Base-by-base conservation (phyloP, 305 asterid genomes). In the Plantago rigida region DNA sequence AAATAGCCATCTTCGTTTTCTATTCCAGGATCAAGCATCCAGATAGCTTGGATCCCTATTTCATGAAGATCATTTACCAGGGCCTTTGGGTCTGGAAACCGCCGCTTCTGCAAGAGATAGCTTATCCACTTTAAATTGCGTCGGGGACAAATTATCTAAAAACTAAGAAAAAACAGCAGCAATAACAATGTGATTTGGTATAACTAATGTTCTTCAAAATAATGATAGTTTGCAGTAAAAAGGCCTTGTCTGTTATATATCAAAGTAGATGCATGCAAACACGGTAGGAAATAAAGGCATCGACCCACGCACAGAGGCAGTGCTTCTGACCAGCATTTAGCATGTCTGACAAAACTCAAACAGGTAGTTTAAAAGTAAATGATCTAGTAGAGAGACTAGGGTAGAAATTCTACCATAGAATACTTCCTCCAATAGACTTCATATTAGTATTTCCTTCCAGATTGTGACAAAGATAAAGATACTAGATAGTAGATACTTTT, bases 21-120 rank as follows among this genome's bases (percentile, higher is more conserved):
- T 47, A 89, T 89, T 75, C 96, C 97, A 0, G 97, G 99, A 78
- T 89, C 96, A 55, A 92, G 94, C 97, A 93, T 93, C 97, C 99
- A 93, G 75, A 89, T 86, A 65, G 95, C 96, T 76, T 85, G 85
- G 82, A 89, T 82, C 73, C 99, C 99, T 60, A 59, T 75, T 72
- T 83, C 65, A 67, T 85, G 96, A 70, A 92, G 95, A 79, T 81
- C 84, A 17, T 79, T 77, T 24, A 73, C 94, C 71, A 92, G 81
- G 59, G 87, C 70, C 70, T 79, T 80, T 47, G 99, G 99, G 70
- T 92, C 85, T 12, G 97, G 79, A 72, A 92, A 92, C 22, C 80
- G 79, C 22, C 80, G 79, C 69, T 87, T 91, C 97, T 92, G 75
- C 67, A 62, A 69, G 60, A 54, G 59, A 53, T 53, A 7, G 48